These are phyloP conservation scores for Fusarium sp. DNA, from an alignment of 2,329 filamentous ascomycete species.

Conservation along the genomic window DNA sequence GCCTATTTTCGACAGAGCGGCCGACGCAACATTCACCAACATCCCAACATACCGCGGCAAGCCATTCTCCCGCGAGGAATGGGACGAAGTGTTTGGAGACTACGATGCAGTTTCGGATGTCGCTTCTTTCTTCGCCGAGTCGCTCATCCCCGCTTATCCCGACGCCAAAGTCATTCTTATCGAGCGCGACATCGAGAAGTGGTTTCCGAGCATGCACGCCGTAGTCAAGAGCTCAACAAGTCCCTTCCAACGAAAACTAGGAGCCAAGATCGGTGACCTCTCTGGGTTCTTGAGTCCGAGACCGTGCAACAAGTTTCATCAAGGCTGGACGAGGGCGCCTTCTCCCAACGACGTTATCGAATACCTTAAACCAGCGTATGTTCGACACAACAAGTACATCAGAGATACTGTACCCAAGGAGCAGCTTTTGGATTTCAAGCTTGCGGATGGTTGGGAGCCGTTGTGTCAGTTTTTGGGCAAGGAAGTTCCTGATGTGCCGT, in stretches of 20 bases:
- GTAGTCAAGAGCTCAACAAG: not conserved
- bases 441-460: constrained; percentile 48
- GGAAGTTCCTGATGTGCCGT: constrained; percentile 41
- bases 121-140: constrained; percentile 34
- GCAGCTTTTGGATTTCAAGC: constrained; percentile 45
- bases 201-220: constrained; percentile 40
- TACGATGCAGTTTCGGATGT: constrained; percentile 45
- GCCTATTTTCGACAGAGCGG: constrained; percentile 19
- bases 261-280: not conserved
- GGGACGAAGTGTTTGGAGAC: constrained; percentile 40
- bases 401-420: constrained; percentile 35
- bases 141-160: constrained; percentile 45
- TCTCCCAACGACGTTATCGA: not conserved
- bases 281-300: not conserved
- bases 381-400: constrained; percentile 43
- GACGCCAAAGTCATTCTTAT: constrained; percentile 46
- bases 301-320: constrained; percentile 15
- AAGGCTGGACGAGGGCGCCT: constrained; percentile 17
- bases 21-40: constrained; percentile 19
- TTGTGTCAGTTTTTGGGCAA: constrained; percentile 50
- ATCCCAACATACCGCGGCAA: constrained; percentile 34
- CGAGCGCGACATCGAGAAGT: constrained; percentile 43
- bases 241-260: not conserved
- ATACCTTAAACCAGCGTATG: constrained; percentile 35
- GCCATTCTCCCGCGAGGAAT: constrained; percentile 31